These are phyloP conservation scores for Exophiala spinifera DNA, from an alignment of 2,329 filamentous ascomycete genomes.

Conservation along the genomic window DNA sequence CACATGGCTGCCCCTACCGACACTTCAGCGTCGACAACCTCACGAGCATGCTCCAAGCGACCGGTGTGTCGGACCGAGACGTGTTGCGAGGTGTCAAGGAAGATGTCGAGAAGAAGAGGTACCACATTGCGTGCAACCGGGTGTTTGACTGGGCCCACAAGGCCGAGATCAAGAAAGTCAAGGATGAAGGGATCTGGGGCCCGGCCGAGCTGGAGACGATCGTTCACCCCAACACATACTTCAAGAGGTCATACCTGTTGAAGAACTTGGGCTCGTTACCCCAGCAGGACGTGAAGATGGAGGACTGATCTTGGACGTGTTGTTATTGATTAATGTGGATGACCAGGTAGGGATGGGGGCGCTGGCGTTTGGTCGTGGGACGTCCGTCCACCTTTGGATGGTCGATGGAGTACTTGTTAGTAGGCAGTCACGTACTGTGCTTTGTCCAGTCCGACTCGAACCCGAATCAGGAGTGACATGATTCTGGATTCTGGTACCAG, in stretches of 20 bases:
- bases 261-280: conserved; percentile 67
- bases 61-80: conserved; percentile 74
- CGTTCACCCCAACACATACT: conserved; percentile 96
- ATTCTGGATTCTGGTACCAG: too few species aligned
- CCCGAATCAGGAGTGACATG: too few species aligned
- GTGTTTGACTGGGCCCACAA: conserved; percentile 90
- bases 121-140: conserved; percentile 92
- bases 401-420: too few species aligned
- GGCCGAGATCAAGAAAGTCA: conserved; percentile 70
- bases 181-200: conserved; percentile 69
- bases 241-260: conserved; percentile 86
- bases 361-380: too few species aligned
- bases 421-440: too few species aligned
- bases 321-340: too few species aligned
- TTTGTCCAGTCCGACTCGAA: too few species aligned
- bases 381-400: too few species aligned
- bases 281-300: conserved; percentile 56
- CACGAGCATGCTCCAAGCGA: conserved; percentile 67
- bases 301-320: conserved; percentile 25
- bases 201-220: conserved; percentile 85
- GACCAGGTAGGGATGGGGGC: too few species aligned
- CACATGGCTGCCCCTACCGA: conserved; percentile 93
- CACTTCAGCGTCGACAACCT: conserved; percentile 91
- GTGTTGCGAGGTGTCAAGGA: conserved; percentile 79
- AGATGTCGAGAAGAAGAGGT: conserved; percentile 84